Conservation (phyloP, 352 stramenopile species). For the Phytopythium litorale region DNA sequence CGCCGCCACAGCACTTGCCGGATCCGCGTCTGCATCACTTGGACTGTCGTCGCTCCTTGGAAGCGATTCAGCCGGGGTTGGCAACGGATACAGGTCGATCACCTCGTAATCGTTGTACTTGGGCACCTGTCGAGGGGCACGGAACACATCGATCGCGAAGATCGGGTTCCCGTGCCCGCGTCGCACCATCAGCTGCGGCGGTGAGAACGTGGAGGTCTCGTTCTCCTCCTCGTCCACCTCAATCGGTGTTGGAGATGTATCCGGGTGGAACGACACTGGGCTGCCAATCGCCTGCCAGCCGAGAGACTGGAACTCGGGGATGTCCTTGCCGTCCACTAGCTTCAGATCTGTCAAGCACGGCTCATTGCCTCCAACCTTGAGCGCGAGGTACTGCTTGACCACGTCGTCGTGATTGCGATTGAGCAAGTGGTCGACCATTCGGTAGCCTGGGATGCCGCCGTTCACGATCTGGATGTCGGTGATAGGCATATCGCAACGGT, state of each 20-base stretch:
- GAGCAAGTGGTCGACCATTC: slow-evolving; percentile 75
- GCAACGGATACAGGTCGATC: slow-evolving; percentile 55
- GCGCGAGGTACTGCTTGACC: slow-evolving; percentile 76
- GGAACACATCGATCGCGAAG: slow-evolving; percentile 85
- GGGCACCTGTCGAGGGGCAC: slow-evolving; percentile 73
- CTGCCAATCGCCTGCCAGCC: slow-evolving; percentile 76
- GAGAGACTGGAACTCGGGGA: slow-evolving; percentile 35
- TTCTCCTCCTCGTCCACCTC: background rate
- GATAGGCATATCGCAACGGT: slow-evolving; percentile 86
- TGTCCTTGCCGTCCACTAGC: slow-evolving; percentile 44
- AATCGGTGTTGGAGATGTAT: background rate
- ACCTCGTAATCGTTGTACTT: slow-evolving; percentile 90
- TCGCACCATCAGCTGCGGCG: slow-evolving; percentile 62
- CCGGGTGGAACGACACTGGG: slow-evolving; percentile 32
- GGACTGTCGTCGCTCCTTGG: background rate
- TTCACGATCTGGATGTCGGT: slow-evolving; percentile 86
- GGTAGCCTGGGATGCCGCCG: slow-evolving; percentile 77
- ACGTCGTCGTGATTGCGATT: slow-evolving; percentile 64
- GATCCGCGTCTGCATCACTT: background rate
- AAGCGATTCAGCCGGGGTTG: background rate
- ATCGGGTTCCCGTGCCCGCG: slow-evolving; percentile 84
- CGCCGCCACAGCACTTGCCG: slow-evolving; percentile 1
- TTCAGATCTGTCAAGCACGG: slow-evolving; percentile 77
- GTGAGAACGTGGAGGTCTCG: background rate
- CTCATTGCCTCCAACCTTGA: slow-evolving; percentile 80